Base-by-base conservation (phyloP, 352 stramenopile genomes). In the Pythium aristosporum region DNA sequence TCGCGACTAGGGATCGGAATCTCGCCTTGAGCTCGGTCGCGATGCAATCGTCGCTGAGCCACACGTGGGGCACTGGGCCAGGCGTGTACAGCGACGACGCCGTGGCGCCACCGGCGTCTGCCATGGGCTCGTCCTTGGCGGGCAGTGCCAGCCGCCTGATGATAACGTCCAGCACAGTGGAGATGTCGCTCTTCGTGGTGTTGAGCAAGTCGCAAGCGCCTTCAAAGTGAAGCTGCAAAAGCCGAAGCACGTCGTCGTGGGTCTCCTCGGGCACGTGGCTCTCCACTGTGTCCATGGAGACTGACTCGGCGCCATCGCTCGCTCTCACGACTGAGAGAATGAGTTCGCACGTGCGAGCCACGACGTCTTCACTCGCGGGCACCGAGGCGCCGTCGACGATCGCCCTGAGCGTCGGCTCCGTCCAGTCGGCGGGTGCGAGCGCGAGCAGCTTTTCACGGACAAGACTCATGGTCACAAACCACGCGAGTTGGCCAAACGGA, bases 1-100 rank as follows among this genome's bases (percentile, higher is more conserved):
- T 39, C 0, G 32, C 58, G 5, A 82, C 60, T 49, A 81, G 41
- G 0, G 2, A 30, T 0, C 61, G 58, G 28, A 88, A 75, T 43
- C 55, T 68, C 9, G 13, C n/a, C 15, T 73, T 75, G 23, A 80
- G 32, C 0, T 69, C 57, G 11, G 47, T 21, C 1, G 65, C 12
- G 11, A 88, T 50, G 6, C 11, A 10, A 4, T 58, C 66, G 34
- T 81, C 75, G 28, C 69, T 78, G n/a, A 76, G 64, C 60, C 67
- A 83, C 2, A 70, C 69, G 11, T 71, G 61, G 3, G 64, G 67
- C 18, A 81, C 56, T 2, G 66, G 55, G 6, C 63, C 63, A 13
- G 68, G 67, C 20, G 65, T 66, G 13, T 73, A 63, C 37, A 74
- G 57, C 11, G 21, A 48, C 0, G 52, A 37, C 2, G 28, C 16